Percentiles rank a stretch among this genome's conserved stretches.
These are phyloP conservation scores for Cyathus olla DNA, from an alignment of 1,284 basidiomycete genomes.

Conservation along the genomic window DNA sequence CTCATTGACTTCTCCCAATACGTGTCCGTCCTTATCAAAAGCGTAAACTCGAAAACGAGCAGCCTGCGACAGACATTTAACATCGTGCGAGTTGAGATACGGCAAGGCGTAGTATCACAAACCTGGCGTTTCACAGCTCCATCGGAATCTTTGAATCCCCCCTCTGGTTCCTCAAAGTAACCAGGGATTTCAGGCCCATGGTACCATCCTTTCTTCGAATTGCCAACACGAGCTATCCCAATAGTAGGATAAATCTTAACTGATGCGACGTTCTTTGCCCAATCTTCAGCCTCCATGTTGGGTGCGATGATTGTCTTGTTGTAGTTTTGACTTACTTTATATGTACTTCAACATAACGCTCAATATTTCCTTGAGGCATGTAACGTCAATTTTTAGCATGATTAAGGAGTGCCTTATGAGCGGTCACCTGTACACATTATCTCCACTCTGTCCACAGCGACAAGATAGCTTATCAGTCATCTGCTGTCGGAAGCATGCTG, in stretches of 20 bases:
- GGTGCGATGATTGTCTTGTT: neutral
- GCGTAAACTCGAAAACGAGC: slow-evolving; percentile 28
- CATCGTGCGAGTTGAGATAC: neutral
- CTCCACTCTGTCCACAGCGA: neutral
- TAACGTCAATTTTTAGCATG: too few relatives aligned
- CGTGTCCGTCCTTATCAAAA: slow-evolving; percentile 12
- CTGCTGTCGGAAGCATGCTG: neutral
- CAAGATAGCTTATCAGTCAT: neutral
- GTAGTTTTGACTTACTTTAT: neutral
- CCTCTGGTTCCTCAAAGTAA: slow-evolving; percentile 10
- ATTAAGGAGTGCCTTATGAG: too few relatives aligned
- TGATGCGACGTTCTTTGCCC: slow-evolving; percentile 7
- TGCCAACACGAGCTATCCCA: slow-evolving; percentile 24
- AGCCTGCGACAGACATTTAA: slow-evolving; percentile 13
- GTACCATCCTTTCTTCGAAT: slow-evolving; percentile 9
- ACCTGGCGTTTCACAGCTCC: slow-evolving; percentile 23
- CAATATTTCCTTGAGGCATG: too few relatives aligned
- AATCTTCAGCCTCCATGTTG: neutral
- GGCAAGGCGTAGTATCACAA: neutral
- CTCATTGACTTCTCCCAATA: slow-evolving; percentile 20
- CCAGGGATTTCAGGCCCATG: slow-evolving; percentile 7
- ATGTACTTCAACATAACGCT: neutral
- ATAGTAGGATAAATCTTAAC: slow-evolving; percentile 24
- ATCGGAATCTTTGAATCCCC: slow-evolving; percentile 25
- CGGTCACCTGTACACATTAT: neutral